phyloP scores from a whole-genome alignment of 306 rosid species.

The Citrullus amarus region DNA sequence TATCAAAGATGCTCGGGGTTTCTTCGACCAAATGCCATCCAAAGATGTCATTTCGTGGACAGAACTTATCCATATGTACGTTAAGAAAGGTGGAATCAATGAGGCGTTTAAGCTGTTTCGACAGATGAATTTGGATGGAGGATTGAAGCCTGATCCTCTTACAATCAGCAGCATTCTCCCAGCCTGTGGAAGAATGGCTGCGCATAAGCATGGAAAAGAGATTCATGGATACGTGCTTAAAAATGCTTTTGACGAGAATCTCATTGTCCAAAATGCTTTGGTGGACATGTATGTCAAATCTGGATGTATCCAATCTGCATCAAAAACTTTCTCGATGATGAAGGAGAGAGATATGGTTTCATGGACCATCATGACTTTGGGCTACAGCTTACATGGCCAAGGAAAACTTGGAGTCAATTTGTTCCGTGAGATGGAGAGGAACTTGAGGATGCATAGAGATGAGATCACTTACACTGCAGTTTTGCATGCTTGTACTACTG shows the following conservation, averaged over 20 bases:
- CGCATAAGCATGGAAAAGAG: conserved; percentile 48
- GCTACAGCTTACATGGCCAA: conserved; percentile 53
- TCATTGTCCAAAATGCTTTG: conserved; percentile 44
- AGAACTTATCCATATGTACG: conserved; percentile 29
- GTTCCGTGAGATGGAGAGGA: conserved; percentile 31
- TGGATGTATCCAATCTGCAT: conserved; percentile 39
- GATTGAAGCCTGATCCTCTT: conserved; percentile 31
- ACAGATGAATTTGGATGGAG: conserved; percentile 33
- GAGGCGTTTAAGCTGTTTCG: conserved; percentile 50
- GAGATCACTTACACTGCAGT: conserved; percentile 32
- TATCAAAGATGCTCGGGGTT: conserved; percentile 26
- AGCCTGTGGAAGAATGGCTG: conserved; percentile 55
- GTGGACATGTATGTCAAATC: conserved; percentile 64
- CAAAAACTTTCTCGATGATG: conserved; percentile 30
- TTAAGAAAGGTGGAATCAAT: conserved; percentile 48
- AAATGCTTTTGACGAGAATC: conserved; percentile 25
- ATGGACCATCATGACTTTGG: conserved; percentile 53
- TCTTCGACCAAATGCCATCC: conserved; percentile 36
- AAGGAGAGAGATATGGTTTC: conserved; percentile 38
- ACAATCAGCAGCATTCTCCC: conserved; percentile 50
- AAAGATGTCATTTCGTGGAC: conserved; percentile 63
- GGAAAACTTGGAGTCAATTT: conserved; percentile 40
- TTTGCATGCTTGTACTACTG: conserved; percentile 52
- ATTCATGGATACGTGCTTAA: conserved; percentile 56
- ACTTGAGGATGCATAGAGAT: conserved; percentile 21